These are phyloP conservation scores for Mycena kentingensis DNA, from an alignment of 768 basidiomycete species.

Conservation along the genomic window DNA sequence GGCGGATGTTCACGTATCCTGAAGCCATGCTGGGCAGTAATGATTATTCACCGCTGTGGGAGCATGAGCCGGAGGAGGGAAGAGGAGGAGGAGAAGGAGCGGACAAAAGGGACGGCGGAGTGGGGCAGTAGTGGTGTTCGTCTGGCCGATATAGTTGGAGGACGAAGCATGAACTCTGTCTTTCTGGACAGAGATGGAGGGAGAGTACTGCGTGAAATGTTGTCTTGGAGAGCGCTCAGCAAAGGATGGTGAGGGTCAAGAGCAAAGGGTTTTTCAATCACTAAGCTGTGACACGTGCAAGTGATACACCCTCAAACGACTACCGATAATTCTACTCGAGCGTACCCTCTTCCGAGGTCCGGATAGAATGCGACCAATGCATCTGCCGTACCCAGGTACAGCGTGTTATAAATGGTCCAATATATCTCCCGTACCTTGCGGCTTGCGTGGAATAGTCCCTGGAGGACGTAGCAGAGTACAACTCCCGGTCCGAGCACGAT, in stretches of 20 bases:
- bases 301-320: too few species aligned
- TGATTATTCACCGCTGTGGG: constrained; percentile 56
- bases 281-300: too few species aligned
- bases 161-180: constrained; percentile 96
- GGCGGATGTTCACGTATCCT: constrained; percentile 88
- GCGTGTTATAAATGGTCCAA: constrained; percentile 93
- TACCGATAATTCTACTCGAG: too few species aligned
- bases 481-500: constrained; percentile 94
- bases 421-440: constrained; percentile 97
- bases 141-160: constrained; percentile 74
- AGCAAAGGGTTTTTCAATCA: too few species aligned
- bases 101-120: constrained; percentile 56
- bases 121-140: constrained; percentile 55
- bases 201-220: too few species aligned
- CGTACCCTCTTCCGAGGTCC: too few species aligned
- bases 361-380: constrained; percentile 94
- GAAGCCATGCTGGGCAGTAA: constrained; percentile 78
- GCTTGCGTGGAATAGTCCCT: constrained; percentile 96
- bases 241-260: too few species aligned
- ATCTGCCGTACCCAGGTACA: constrained; percentile 89
- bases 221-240: too few species aligned
- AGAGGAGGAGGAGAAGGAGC: constrained; percentile 22
- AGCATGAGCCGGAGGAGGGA: background rate
- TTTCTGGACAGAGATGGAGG: constrained; percentile 66
- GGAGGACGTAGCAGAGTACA: constrained; percentile 86